phyloP scores from a whole-genome alignment of 345 rosid genomes.

The Citrus trifoliata region DNA sequence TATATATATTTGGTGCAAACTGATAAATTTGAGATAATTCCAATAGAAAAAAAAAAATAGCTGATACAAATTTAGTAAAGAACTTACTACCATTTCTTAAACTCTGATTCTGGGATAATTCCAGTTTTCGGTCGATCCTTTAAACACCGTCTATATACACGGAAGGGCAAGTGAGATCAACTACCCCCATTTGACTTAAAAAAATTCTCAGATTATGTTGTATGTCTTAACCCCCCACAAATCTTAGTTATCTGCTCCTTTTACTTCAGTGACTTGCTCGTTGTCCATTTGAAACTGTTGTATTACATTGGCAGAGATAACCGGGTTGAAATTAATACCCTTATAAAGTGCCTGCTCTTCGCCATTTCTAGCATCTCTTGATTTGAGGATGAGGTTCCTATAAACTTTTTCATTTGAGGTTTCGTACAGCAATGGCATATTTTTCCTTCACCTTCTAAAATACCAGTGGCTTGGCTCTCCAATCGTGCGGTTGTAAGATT shows the following conservation, averaged over 20 bases:
- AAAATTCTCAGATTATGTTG: too few relatives aligned
- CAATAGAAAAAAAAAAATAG: too few relatives aligned
- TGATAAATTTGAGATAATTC: too few relatives aligned
- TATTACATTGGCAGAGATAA: neutral
- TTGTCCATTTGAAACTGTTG: too few relatives aligned
- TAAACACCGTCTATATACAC: slow-evolving; percentile 42
- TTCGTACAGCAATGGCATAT: slow-evolving; percentile 54
- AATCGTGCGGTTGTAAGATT: slow-evolving; percentile 37
- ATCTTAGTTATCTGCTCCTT: too few relatives aligned
- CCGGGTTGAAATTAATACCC: slow-evolving; percentile 57
- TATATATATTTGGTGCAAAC: too few relatives aligned
- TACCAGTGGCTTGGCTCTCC: slow-evolving; percentile 30
- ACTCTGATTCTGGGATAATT: slow-evolving; percentile 49
- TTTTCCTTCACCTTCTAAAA: slow-evolving; percentile 37
- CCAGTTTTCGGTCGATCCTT: slow-evolving; percentile 50
- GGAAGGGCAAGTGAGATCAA: slow-evolving; percentile 23
- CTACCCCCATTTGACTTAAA: too few relatives aligned
- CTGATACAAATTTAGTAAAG: too few relatives aligned
- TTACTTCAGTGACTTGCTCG: too few relatives aligned
- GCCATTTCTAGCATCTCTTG: slow-evolving; percentile 16
- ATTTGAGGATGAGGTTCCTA: slow-evolving; percentile 33
- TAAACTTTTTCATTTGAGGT: slow-evolving; percentile 63
- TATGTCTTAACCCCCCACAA: slow-evolving; percentile 14
- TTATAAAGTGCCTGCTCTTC: slow-evolving; percentile 40
- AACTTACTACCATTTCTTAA: slow-evolving; percentile 62